A percentile compares a stretch with the other conserved stretches of the same genome.
phyloP scores from a whole-genome alignment of 441 rosid species.

The Erodium moschatum region DNA sequence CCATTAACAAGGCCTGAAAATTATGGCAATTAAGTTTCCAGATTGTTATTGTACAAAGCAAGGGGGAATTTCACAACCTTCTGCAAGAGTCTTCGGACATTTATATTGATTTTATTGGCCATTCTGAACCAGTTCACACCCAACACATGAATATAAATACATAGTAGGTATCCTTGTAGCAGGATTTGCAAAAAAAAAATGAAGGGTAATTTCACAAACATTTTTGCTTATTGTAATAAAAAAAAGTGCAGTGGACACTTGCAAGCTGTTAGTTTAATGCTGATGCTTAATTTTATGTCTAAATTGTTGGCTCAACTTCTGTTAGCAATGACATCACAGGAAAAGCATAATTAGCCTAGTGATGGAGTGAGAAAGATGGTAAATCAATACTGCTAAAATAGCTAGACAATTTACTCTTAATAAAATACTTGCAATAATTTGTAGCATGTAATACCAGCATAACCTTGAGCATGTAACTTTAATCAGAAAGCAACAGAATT shows the following conservation, averaged over 20 bases:
- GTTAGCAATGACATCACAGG: slow-evolving; percentile 37
- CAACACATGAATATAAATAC: neutral
- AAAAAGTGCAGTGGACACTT: neutral
- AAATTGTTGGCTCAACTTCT: slow-evolving; percentile 34
- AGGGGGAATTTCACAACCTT: neutral
- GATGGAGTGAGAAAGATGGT: neutral
- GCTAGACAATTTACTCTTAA: neutral
- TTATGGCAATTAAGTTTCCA: slow-evolving; percentile 3
- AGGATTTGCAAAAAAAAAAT: slow-evolving; percentile 8
- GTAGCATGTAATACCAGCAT: neutral
- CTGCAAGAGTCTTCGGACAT: neutral
- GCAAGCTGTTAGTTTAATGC: slow-evolving; percentile 1
- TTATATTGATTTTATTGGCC: slow-evolving; percentile 3
- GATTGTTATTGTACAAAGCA: slow-evolving; percentile 2
- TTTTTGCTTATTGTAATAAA: neutral
- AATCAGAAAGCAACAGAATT: slow-evolving; percentile 9
- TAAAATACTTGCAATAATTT: slow-evolving; percentile 4
- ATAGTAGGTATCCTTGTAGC: neutral
- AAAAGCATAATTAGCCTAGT: neutral
- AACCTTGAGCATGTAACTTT: slow-evolving; percentile 2
- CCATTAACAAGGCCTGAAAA: neutral
- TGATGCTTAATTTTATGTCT: slow-evolving; percentile 8
- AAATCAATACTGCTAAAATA: neutral
- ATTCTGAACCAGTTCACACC: slow-evolving; percentile 11
- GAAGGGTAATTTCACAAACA: slow-evolving; percentile 8